Percentiles rank a stretch among this genome's conserved stretches.
Evolutionary conservation across 108 stramenopile genomes (phyloP).

Genomic region (Skeletonema costatum): DNA sequence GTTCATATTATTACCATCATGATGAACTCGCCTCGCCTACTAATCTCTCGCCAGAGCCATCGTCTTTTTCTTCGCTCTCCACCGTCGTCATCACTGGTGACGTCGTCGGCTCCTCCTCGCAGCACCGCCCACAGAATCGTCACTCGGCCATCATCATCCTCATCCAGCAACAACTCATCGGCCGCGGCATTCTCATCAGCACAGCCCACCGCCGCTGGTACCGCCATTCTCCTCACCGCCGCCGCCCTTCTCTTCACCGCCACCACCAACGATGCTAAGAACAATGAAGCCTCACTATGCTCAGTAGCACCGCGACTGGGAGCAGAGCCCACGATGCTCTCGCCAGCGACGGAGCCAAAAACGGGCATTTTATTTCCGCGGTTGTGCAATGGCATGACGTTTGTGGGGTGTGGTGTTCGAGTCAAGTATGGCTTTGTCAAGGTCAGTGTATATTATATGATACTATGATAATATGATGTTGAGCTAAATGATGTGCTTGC

Average conservation of each 20-base stretch:
- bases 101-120: not conserved
- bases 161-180: not conserved
- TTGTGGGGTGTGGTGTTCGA: slow-evolving; percentile 84
- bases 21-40: not conserved
- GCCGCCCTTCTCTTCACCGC: not conserved
- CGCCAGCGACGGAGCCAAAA: slow-evolving; percentile 64
- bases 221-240: slow-evolving; percentile 4
- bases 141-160: not conserved
- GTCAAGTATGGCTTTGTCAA: slow-evolving; percentile 91
- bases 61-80: not conserved
- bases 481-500: not conserved
- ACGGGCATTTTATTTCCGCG: slow-evolving; percentile 85
- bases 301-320: slow-evolving; percentile 23
- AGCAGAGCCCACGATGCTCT: slow-evolving; percentile 62
- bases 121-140: not conserved
- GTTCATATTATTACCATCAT: not conserved
- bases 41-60: not conserved
- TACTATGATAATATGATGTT: not conserved
- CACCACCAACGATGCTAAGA: not conserved
- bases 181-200: not conserved
- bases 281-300: not conserved
- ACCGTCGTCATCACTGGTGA: too few species aligned
- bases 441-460: slow-evolving; percentile 25
- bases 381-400: slow-evolving; percentile 74
- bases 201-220: not conserved